A percentile compares a stretch with the other conserved stretches of the same genome.
phyloP scores from a whole-genome alignment of 164 flowering plant species.

The Tinospora cordifolia region DNA sequence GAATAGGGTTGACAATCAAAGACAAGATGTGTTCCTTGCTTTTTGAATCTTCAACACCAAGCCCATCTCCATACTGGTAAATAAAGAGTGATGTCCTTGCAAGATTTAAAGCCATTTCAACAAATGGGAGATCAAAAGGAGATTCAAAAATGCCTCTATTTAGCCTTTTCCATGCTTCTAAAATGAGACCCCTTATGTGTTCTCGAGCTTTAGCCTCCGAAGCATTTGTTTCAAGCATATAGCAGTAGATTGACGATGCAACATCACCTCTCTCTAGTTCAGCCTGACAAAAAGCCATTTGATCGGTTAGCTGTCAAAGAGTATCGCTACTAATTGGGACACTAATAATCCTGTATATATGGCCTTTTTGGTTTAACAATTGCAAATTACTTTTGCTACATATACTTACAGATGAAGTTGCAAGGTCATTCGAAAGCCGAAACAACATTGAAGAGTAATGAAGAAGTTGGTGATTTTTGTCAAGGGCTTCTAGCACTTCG shows the following conservation, averaged over 20 bases:
- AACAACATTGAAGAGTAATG: slow-evolving; percentile 22
- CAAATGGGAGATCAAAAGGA: slow-evolving; percentile 9
- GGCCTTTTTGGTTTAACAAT: no score
- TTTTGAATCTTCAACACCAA: slow-evolving; percentile 14
- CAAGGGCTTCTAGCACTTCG: slow-evolving; percentile 16
- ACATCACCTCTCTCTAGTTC: slow-evolving; percentile 16
- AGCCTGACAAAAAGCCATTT: slow-evolving; percentile 5
- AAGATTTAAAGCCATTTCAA: slow-evolving; percentile 10
- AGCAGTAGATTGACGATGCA: slow-evolving; percentile 12
- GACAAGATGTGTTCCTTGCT: slow-evolving; percentile 17
- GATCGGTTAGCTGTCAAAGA: neutral
- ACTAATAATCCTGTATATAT: no score
- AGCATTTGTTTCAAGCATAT: slow-evolving; percentile 10
- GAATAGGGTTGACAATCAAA: slow-evolving; percentile 13
- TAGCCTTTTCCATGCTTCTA: slow-evolving; percentile 14
- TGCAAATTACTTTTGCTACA: no score
- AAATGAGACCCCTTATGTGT: slow-evolving; percentile 7
- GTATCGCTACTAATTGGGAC: neutral
- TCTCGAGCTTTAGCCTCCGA: slow-evolving; percentile 11
- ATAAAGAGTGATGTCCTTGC: slow-evolving; percentile 9
- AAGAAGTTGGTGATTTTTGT: slow-evolving; percentile 14
- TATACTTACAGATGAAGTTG: slow-evolving; percentile 23
- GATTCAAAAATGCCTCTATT: slow-evolving; percentile 8
- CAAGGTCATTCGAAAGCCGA: slow-evolving; percentile 33
- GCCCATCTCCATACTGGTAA: slow-evolving; percentile 21